Evolutionary conservation across 345 rosid species (phyloP).

Genomic region (Brassica incana): DNA sequence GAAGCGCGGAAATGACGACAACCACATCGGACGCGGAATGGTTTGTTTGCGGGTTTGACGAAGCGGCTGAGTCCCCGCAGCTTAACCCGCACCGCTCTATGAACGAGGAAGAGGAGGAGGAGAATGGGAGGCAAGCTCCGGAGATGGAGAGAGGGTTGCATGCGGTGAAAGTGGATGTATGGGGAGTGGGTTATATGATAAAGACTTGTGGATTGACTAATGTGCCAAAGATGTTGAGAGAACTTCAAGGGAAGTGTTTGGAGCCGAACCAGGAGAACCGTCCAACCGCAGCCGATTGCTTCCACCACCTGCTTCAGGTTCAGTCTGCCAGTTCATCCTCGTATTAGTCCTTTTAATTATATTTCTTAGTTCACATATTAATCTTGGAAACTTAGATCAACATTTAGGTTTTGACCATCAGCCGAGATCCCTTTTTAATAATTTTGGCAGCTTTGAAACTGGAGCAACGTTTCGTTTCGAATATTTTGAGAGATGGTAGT

Average conservation of each 20-base stretch:
- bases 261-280: constrained; percentile 89
- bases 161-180: constrained; percentile 93
- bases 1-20: constrained; percentile 7
- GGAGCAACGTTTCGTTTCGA: constrained; percentile 4
- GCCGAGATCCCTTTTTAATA: background rate
- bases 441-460: constrained; percentile 10
- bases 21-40: constrained; percentile 64
- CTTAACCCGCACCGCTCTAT: constrained; percentile 51
- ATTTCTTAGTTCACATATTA: background rate
- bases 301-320: constrained; percentile 82
- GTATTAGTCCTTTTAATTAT: constrained; percentile 3
- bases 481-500: background rate
- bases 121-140: constrained; percentile 67
- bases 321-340: constrained; percentile 55
- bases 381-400: constrained; percentile 5
- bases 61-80: constrained; percentile 79
- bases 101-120: constrained; percentile 44
- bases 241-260: constrained; percentile 78
- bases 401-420: background rate
- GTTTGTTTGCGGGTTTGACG: constrained; percentile 82
- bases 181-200: constrained; percentile 86
- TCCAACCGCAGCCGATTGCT: constrained; percentile 97
- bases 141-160: constrained; percentile 94
- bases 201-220: constrained; percentile 67
- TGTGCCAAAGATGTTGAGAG: constrained; percentile 74